phyloP scores from a whole-genome alignment of 225 moss, liverwort and hornwort species.

The Sphagnum contortum region DNA sequence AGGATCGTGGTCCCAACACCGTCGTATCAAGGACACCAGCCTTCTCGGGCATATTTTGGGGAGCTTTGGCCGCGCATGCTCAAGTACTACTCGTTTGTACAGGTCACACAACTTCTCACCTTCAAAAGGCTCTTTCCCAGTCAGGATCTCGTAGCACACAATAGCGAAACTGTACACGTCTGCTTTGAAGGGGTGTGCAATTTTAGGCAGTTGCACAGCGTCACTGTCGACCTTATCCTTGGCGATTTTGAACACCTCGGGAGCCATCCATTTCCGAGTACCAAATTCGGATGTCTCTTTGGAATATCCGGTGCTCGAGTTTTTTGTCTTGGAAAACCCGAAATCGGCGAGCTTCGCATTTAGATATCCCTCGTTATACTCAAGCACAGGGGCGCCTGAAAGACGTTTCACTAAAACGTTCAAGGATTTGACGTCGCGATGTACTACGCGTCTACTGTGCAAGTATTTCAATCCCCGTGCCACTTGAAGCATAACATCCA shows the following conservation, averaged over 20 bases:
- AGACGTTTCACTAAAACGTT: conserved; percentile 3
- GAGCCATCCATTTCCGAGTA: conserved; percentile 11
- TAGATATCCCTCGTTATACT: background rate
- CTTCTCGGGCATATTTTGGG: background rate
- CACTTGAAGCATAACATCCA: conserved; percentile 20
- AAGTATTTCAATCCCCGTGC: conserved; percentile 9
- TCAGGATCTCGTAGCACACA: conserved; percentile 8
- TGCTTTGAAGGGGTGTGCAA: conserved; percentile 6
- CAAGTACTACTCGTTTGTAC: background rate
- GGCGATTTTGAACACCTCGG: conserved; percentile 6
- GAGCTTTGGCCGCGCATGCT: background rate
- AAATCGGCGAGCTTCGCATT: conserved; percentile 13
- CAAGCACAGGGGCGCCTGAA: background rate
- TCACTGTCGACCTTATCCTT: too few species aligned
- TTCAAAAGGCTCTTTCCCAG: conserved; percentile 2
- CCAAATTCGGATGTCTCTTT: conserved; percentile 1
- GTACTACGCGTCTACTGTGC: conserved; percentile 7
- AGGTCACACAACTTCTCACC: background rate
- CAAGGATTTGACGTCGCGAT: conserved; percentile 16
- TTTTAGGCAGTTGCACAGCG: background rate
- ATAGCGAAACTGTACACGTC: conserved; percentile 19
- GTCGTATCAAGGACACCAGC: conserved; percentile 4
- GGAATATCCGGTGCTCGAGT: background rate
- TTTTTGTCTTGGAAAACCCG: conserved; percentile 10
- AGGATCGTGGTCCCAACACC: conserved; percentile 7